phyloP scores from a whole-genome alignment of 306 rosid species.

The Argentina anserina region DNA sequence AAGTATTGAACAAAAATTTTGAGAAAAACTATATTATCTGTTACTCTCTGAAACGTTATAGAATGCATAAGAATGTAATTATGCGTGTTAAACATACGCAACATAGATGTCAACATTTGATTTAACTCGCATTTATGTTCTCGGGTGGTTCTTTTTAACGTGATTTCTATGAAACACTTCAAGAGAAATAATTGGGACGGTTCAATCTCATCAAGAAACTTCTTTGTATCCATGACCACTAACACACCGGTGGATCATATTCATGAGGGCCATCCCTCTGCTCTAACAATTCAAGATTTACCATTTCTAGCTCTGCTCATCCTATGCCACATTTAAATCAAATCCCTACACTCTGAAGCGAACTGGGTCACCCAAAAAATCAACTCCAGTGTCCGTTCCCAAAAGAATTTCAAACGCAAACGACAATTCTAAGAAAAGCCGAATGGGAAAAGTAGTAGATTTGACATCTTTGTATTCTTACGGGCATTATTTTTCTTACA shows the following conservation, averaged over 20 bases:
- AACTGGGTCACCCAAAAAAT: background rate
- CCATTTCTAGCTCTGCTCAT: background rate
- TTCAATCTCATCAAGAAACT: background rate
- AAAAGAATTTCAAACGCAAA: background rate
- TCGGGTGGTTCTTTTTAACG: too few relatives aligned
- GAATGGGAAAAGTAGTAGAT: background rate
- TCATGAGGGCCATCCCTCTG: background rate
- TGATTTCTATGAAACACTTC: too few relatives aligned
- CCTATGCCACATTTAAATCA: background rate
- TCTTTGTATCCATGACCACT: background rate
- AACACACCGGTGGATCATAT: background rate
- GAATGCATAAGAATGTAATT: too few relatives aligned
- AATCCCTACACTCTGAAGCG: background rate
- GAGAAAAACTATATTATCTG: too few relatives aligned
- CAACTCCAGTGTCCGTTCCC: background rate
- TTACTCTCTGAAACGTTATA: too few relatives aligned
- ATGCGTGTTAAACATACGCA: too few relatives aligned
- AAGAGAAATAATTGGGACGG: background rate
- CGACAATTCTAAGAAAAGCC: background rate
- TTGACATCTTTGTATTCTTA: constrained; percentile 8
- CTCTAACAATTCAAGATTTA: background rate
- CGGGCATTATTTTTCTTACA: constrained; percentile 11
- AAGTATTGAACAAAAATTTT: too few relatives aligned
- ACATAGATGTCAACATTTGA: too few relatives aligned
- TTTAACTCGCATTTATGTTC: too few relatives aligned